These are phyloP conservation scores for Andalucia godoyi DNA, from an alignment of 78 protist species.

Conservation along the genomic window DNA sequence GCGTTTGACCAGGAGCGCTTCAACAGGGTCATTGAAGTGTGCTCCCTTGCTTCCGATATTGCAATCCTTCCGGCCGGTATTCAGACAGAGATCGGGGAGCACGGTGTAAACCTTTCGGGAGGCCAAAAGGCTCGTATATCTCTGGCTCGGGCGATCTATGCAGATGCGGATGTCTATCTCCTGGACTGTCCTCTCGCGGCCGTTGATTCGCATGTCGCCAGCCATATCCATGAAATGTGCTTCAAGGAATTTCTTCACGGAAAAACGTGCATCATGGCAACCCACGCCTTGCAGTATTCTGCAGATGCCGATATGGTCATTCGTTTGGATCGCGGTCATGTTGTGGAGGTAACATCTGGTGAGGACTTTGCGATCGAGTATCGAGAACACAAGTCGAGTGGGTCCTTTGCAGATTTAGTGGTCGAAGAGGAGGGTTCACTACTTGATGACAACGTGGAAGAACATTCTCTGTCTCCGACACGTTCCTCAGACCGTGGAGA, in stretches of 20 bases:
- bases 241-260: not conserved
- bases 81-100: constrained; percentile 47
- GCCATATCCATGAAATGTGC: constrained; percentile 9
- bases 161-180: constrained; percentile 22
- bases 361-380: not conserved
- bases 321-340: not conserved
- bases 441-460: too few relatives aligned
- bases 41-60: constrained; percentile 25
- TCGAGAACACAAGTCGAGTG: not conserved
- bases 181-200: constrained; percentile 59
- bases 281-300: not conserved
- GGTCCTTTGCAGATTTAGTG: not conserved
- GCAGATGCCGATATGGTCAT: not conserved
- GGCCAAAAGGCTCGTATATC: constrained; percentile 43
- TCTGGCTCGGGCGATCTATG: constrained; percentile 18
- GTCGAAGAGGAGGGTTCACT: too few relatives aligned
- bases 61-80: constrained; percentile 32
- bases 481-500: too few relatives aligned
- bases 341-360: not conserved
- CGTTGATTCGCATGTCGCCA: constrained; percentile 44
- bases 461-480: too few relatives aligned
- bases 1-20: constrained; percentile 19
- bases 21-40: constrained; percentile 10
- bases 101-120: constrained; percentile 53
- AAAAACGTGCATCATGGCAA: constrained; percentile 1